Evolutionary conservation across 2,329 filamentous ascomycete genomes (phyloP).

Genomic region (Rachicladosporium sp.): DNA sequence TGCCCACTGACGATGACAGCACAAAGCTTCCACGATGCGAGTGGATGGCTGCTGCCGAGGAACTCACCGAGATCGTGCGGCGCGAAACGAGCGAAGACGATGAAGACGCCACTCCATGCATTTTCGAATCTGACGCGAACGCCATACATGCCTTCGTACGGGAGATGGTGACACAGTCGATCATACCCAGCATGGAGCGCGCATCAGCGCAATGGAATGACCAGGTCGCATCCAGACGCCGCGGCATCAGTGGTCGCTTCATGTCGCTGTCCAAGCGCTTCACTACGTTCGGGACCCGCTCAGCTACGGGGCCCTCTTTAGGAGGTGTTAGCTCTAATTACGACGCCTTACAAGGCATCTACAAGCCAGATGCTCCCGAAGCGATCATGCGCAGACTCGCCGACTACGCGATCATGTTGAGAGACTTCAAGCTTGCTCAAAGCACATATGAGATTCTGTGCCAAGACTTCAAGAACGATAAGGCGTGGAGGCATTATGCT

Average conservation of each 20-base stretch:
- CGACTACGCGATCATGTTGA: conserved; percentile 92
- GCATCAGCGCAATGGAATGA: conserved; percentile 90
- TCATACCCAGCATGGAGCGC: conserved; percentile 93
- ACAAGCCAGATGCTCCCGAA: conserved; percentile 71
- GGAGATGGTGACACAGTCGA: conserved; percentile 89
- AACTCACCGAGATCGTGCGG: conserved; percentile 54
- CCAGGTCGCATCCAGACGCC: conserved; percentile 79
- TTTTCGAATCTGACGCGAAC: conserved; percentile 85
- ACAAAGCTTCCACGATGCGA: conserved; percentile 68
- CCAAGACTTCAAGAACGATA: conserved; percentile 83
- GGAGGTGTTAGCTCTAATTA: conserved; percentile 53
- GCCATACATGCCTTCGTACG: conserved; percentile 81
- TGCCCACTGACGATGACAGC: conserved; percentile 84
- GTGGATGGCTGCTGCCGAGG: conserved; percentile 82
- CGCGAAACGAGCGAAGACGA: conserved; percentile 49
- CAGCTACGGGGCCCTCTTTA: conserved; percentile 37
- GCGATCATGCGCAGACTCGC: conserved; percentile 86
- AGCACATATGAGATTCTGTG: conserved; percentile 85
- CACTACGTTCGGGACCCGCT: conserved; percentile 64
- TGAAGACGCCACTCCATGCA: conserved; percentile 60
- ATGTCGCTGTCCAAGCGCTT: conserved; percentile 88
- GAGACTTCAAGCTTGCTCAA: conserved; percentile 87
- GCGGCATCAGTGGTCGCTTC: conserved; percentile 84
- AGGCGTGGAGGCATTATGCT: conserved; percentile 92
- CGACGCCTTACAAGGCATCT: conserved; percentile 65